These are phyloP conservation scores for Magnaporthiopsis poae DNA, from an alignment of 2,329 filamentous ascomycete species.

Conservation along the genomic window DNA sequence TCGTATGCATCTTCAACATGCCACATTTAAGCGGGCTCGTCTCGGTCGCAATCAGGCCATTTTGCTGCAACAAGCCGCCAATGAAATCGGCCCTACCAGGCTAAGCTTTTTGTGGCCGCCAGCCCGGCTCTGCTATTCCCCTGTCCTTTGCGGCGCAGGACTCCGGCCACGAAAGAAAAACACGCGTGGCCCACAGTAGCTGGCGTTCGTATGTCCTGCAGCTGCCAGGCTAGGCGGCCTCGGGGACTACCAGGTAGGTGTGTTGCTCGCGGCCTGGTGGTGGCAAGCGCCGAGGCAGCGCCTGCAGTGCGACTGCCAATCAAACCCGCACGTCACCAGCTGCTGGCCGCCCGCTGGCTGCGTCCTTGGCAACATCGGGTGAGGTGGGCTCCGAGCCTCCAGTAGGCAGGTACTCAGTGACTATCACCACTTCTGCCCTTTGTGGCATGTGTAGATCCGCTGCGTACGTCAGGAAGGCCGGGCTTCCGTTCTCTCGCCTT, in stretches of 20 bases:
- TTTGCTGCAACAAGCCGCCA: neutral
- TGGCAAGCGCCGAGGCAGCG: neutral
- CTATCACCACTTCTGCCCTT: neutral
- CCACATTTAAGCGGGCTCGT: neutral
- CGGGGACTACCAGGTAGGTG: neutral
- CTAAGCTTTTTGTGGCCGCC: neutral
- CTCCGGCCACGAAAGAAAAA: neutral
- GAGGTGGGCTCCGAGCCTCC: neutral
- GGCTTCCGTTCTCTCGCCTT: neutral
- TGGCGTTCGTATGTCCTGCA: neutral
- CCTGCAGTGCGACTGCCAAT: no score
- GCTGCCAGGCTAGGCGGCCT: neutral
- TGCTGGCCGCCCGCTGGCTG: neutral
- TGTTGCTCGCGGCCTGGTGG: neutral
- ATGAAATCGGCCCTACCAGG: neutral
- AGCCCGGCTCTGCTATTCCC: neutral
- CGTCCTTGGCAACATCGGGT: neutral
- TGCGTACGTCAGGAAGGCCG: neutral
- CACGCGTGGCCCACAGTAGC: neutral
- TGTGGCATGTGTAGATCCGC: conserved; percentile 1
- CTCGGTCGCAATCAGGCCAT: neutral
- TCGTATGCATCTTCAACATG: neutral
- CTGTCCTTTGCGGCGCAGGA: neutral
- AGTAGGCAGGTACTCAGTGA: neutral
- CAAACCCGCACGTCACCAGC: neutral